Base-by-base conservation (phyloP, 306 rosid genomes). In the Prinsepia uniflora region DNA sequence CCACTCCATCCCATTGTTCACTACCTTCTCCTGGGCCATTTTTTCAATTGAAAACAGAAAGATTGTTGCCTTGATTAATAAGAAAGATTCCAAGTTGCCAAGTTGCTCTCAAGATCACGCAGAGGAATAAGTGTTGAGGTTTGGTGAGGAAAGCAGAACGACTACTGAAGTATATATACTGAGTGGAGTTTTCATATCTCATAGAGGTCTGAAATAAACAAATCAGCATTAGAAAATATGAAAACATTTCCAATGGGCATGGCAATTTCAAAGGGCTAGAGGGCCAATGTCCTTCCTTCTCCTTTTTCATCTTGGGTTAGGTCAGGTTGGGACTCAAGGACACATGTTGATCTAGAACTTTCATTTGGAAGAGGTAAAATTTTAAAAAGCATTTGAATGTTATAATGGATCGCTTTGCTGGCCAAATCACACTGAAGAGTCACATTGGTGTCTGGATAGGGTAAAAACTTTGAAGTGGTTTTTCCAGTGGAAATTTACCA, bases 1-100 rank as follows among this genome's bases (percentile, higher is more conserved):
- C 97, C 97, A 91, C 74, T 91, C 92, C 19, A 78, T 55, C 50
- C 75, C 82, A 17, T 62, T 30, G 1, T 15, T 49, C 34, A 48
- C 73, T 72, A 73, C 70, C 52, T 82, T 83, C 53, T 68, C 65
- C 6, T 72, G 64, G 76, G 69, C 80, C 79, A 88, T 81, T 53
- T 53, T 49, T 5, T n/a, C 46, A 43, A 43, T 3, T 1, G 0
- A 52, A n/a, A 52, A 52, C 57, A 30, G 36, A 30, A 30, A 30
- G 36, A 30, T 30, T 30, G 36, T 30, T 30, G 36, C 36, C 36
- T 30, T 30, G 36, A 30, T 30, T 30, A 30, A 30, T 30, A 30
- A 30, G 36, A 8, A 49, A 49, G 55, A 13, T 49, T 17, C 17
- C 55, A 13, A 18, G 56, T 55, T 12, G 46, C 67, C 67, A 58